Evolutionary conservation across 2,329 filamentous ascomycete species (phyloP).

Genomic region (Colletotrichum sp.): DNA sequence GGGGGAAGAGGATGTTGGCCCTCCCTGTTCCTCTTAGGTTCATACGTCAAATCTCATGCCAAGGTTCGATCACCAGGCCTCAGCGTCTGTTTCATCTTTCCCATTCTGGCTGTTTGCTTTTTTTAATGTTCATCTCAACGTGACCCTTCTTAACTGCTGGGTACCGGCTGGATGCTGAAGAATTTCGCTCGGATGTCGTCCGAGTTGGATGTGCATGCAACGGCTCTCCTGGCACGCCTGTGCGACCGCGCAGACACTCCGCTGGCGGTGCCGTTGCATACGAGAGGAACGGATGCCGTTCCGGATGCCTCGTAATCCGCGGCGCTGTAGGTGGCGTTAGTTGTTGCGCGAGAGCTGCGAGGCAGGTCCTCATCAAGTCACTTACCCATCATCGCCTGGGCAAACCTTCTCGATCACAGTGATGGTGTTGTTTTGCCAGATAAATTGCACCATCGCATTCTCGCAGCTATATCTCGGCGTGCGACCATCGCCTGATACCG

Average conservation of each 20-base stretch:
- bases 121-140: slow-evolving; percentile 6
- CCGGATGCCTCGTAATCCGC: slow-evolving; percentile 36
- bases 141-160: not conserved
- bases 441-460: slow-evolving; percentile 44
- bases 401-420: slow-evolving; percentile 53
- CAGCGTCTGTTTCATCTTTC: slow-evolving; percentile 6
- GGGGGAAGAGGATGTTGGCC: not conserved
- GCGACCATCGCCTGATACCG: slow-evolving; percentile 33
- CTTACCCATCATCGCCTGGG: slow-evolving; percentile 39
- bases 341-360: not conserved
- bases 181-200: slow-evolving; percentile 33
- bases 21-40: not conserved
- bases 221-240: not conserved
- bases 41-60: not conserved
- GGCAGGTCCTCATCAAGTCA: not conserved
- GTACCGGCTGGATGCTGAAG: slow-evolving; percentile 32
- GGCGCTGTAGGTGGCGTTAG: slow-evolving; percentile 23
- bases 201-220: slow-evolving; percentile 27
- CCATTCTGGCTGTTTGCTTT: not conserved
- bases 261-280: not conserved
- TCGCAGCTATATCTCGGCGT: slow-evolving; percentile 48
- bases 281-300: slow-evolving; percentile 19
- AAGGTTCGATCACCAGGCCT: not conserved
- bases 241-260: not conserved
- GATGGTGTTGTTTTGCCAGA: slow-evolving; percentile 41